These are phyloP conservation scores for Rhizopogon salebrosus DNA, from an alignment of 768 basidiomycete species.

Conservation along the genomic window DNA sequence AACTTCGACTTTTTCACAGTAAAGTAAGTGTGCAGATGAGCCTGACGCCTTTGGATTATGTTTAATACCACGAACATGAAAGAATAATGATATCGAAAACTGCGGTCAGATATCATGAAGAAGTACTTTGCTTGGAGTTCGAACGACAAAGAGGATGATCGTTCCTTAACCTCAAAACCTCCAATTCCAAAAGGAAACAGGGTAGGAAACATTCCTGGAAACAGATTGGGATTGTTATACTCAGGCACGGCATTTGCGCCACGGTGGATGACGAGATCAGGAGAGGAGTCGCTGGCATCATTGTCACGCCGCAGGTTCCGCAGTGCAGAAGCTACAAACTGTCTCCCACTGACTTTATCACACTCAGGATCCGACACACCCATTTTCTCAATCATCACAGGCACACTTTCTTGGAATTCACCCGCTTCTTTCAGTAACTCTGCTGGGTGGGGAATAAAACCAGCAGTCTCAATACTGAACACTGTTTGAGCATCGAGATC, in stretches of 20 bases:
- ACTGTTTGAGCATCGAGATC: background rate
- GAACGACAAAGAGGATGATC: constrained; percentile 10
- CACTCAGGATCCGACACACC: constrained; percentile 28
- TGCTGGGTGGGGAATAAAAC: constrained; percentile 19
- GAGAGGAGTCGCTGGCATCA: background rate
- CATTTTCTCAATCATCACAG: constrained; percentile 19
- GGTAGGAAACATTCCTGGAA: constrained; percentile 37
- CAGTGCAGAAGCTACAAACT: constrained; percentile 21
- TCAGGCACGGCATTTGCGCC: constrained; percentile 19
- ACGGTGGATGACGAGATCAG: constrained; percentile 21
- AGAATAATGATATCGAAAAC: constrained; percentile 18
- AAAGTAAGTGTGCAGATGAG: constrained; percentile 21
- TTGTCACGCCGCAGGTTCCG: constrained; percentile 11
- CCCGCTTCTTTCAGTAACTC: background rate
- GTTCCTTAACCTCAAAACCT: constrained; percentile 19
- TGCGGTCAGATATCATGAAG: constrained; percentile 13
- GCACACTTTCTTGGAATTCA: background rate
- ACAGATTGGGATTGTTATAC: constrained; percentile 30
- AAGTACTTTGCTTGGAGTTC: constrained; percentile 19
- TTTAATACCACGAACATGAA: constrained; percentile 25
- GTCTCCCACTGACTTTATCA: constrained; percentile 14
- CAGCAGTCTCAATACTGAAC: constrained; percentile 24
- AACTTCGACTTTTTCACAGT: constrained; percentile 12
- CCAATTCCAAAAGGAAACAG: constrained; percentile 37
- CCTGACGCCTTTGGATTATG: constrained; percentile 17